Evolutionary conservation across 2,329 filamentous ascomycete species (phyloP), one percentile per base, ranked within the genome.

Genomic region (Colletotrichum sp.): DNA sequence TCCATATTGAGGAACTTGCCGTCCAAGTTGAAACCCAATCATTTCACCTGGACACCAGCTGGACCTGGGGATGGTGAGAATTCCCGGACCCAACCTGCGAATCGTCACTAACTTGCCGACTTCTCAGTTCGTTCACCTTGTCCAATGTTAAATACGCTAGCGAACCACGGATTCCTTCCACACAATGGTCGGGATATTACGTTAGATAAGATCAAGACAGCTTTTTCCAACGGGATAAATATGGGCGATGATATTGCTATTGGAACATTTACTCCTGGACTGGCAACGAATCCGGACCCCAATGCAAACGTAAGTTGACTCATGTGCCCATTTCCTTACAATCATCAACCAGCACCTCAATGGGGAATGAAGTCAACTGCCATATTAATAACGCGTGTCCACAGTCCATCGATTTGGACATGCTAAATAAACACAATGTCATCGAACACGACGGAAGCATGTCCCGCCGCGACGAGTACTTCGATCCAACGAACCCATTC

Each of bases 401-500:
- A 8, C 13, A 75, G 72, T 72, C 32, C 6, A 74, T 70, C 6
- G 44, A 73, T 16, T 30, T 78, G 32, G 83, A 89, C 65, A 80
- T 88, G 26, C 84, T 90, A 7, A 86, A 85, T 57, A 81, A 81
- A 2, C 88, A 89, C 80, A 87, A 88, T 70, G 79, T 90, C 13
- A 81, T 90, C 9, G 88, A 90, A 71, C 88, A 89, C 69, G 88
- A 90, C 68, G 88, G 85, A 6, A 89, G 87, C 72, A 69, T 88
- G 26, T 86, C 84, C 49, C 89, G 89, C 21, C 79, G 83, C 3
- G 89, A 91, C 72, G 87, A 85, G n/a, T 88, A 82, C 83, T 86
- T 89, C 70, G 89, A 89, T 24, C 87, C 88, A 79, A 88, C 88
- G 78, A 85, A 89, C 78, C 72, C 86, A 71, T 91, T 92, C 83